A percentile compares a stretch with the other conserved stretches of the same genome.
phyloP scores from a whole-genome alignment of 75 land plant genomes.

The Isoetes taiwanensis region DNA sequence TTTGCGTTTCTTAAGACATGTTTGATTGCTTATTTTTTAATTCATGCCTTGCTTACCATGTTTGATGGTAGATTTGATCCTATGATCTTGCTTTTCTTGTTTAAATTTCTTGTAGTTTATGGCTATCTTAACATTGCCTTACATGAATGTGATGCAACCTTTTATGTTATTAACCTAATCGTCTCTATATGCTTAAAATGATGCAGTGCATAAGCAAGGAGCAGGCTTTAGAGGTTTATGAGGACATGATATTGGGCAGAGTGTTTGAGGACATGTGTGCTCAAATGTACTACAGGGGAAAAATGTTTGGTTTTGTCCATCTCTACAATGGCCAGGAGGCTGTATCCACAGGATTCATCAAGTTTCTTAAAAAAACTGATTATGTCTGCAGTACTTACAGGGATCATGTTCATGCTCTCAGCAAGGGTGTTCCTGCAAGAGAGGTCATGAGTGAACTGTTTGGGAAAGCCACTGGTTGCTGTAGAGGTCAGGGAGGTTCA shows the following conservation, averaged over 20 bases:
- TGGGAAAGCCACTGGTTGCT: constrained; percentile 89
- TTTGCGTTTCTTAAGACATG: no score
- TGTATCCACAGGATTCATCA: constrained; percentile 86
- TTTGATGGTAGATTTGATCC: no score
- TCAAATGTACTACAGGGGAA: constrained; percentile 96
- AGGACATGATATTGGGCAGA: constrained; percentile 83
- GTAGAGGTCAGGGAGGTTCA: constrained; percentile 92
- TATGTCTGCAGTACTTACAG: constrained; percentile 76
- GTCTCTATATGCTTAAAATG: no score
- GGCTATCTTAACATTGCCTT: no score
- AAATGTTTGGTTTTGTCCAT: constrained; percentile 98
- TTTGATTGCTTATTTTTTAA: no score
- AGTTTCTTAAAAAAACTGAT: constrained; percentile 53
- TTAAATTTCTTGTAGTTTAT: no score
- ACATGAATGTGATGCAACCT: no score
- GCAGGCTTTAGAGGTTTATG: constrained; percentile 67
- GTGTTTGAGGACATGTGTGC: constrained; percentile 98
- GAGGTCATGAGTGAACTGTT: constrained; percentile 86
- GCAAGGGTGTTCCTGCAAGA: constrained; percentile 84
- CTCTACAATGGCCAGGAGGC: constrained; percentile 99
- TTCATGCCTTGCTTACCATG: no score
- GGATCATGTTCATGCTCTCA: constrained; percentile 87
- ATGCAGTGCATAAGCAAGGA: constrained; percentile 65
- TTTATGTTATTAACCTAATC: no score
- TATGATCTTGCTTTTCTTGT: no score